phyloP scores from a whole-genome alignment of 73 alveolate genomes.

The Symbiodinium pilosum region DNA sequence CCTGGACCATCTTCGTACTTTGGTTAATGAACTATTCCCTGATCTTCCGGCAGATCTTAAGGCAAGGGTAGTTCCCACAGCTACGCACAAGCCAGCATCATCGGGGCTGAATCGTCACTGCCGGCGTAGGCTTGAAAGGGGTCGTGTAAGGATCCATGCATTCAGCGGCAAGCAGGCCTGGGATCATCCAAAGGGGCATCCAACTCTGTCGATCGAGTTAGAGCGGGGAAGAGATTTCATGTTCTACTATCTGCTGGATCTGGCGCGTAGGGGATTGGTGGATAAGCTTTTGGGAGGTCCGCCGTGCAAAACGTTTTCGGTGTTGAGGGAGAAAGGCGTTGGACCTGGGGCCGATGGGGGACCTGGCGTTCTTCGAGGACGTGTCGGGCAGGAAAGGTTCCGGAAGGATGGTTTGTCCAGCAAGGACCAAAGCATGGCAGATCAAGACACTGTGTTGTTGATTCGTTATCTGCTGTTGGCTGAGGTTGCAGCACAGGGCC shows the following conservation, averaged over 20 bases:
- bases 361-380: background rate
- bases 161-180: background rate
- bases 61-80: background rate
- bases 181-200: background rate
- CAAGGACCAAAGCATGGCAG: background rate
- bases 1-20: background rate
- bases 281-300: background rate
- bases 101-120: background rate
- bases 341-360: no score
- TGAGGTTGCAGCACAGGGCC: background rate
- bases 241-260: background rate
- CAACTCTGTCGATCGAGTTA: background rate
- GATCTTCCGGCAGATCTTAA: background rate
- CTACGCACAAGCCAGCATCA: background rate
- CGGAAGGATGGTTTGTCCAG: background rate
- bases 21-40: background rate
- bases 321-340: background rate
- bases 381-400: background rate
- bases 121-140: background rate
- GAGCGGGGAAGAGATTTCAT: background rate
- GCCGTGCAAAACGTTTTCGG: background rate
- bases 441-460: background rate
- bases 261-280: background rate
- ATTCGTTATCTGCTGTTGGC: background rate
- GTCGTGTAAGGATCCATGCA: background rate